Evolutionary conservation across 345 rosid genomes (phyloP).

Genomic region (Nephelium lappaceum): DNA sequence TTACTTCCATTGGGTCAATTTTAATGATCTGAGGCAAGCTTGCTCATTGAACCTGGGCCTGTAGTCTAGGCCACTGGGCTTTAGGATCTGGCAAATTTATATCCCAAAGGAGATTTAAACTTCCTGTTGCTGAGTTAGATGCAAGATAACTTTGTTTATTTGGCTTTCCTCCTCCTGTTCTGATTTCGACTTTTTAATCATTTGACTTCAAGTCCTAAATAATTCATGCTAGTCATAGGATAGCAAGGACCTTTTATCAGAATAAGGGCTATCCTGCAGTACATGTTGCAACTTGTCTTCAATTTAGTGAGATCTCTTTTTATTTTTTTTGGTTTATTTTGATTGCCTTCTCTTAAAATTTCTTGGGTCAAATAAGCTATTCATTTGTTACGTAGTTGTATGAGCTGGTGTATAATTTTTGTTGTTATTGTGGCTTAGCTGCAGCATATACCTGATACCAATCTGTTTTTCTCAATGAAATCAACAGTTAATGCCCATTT

Average conservation of each 20-base stretch:
- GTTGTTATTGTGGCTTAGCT: background rate
- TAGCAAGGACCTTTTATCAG: background rate
- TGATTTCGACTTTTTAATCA: background rate
- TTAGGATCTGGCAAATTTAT: background rate
- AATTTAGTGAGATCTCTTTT: background rate
- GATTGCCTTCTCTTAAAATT: background rate
- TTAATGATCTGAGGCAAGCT: background rate
- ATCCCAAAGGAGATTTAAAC: background rate
- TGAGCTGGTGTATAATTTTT: background rate
- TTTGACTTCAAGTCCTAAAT: background rate
- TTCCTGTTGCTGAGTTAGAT: background rate
- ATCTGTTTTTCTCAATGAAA: conserved; percentile 31
- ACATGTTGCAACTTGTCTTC: background rate
- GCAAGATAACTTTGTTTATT: background rate
- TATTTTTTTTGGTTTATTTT: background rate
- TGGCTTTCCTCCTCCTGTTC: background rate
- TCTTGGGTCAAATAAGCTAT: background rate
- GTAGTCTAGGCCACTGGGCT: too few species aligned
- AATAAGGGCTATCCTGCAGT: background rate
- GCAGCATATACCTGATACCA: background rate
- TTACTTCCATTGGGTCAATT: background rate
- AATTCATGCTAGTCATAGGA: background rate
- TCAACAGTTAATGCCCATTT: conserved; percentile 89
- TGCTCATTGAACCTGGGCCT: background rate
- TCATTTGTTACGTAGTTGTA: background rate